Conservation (phyloP, 2,329 filamentous ascomycete genomes). For the Paradendryphiella salina region DNA sequence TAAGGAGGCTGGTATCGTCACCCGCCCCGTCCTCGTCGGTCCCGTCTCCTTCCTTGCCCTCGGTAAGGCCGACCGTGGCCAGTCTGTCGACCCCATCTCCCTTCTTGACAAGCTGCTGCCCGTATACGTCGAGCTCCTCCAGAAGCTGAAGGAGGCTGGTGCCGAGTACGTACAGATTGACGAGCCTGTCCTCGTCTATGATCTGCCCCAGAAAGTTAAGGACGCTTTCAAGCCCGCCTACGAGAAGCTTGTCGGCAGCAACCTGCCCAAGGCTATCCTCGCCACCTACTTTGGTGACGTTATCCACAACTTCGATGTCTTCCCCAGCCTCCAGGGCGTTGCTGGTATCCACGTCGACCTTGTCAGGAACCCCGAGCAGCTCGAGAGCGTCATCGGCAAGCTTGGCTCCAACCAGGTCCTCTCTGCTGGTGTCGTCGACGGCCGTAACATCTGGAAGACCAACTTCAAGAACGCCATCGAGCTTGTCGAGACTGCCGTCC, state of each 20-base stretch:
- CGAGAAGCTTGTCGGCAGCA: slow-evolving; percentile 79
- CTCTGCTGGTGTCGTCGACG: slow-evolving; percentile 95
- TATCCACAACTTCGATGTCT: slow-evolving; percentile 94
- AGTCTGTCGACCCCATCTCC: slow-evolving; percentile 89
- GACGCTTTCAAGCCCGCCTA: slow-evolving; percentile 97
- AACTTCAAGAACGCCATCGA: slow-evolving; percentile 96
- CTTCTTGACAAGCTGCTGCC: slow-evolving; percentile 92
- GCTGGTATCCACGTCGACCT: slow-evolving; percentile 93
- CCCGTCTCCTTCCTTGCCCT: slow-evolving; percentile 97
- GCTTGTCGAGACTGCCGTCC: slow-evolving; percentile 82
- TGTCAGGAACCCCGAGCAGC: slow-evolving; percentile 97
- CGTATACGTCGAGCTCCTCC: slow-evolving; percentile 89
- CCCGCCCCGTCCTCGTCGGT: slow-evolving; percentile 91
- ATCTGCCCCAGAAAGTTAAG: slow-evolving; percentile 88
- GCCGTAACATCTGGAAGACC: slow-evolving; percentile 99
- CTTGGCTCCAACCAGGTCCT: slow-evolving; percentile 88
- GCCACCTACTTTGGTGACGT: slow-evolving; percentile 99
- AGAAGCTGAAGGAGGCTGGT: slow-evolving; percentile 92
- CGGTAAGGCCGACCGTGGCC: slow-evolving; percentile 95
- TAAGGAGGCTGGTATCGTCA: slow-evolving; percentile 92
- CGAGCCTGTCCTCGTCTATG: slow-evolving; percentile 94
- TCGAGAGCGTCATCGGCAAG: slow-evolving; percentile 78
- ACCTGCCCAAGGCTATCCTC: slow-evolving; percentile 84
- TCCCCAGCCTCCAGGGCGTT: slow-evolving; percentile 72
- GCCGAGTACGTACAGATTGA: slow-evolving; percentile 98